Base-by-base conservation (phyloP, 2,329 filamentous ascomycete species). In the Diaporthe sp. region DNA sequence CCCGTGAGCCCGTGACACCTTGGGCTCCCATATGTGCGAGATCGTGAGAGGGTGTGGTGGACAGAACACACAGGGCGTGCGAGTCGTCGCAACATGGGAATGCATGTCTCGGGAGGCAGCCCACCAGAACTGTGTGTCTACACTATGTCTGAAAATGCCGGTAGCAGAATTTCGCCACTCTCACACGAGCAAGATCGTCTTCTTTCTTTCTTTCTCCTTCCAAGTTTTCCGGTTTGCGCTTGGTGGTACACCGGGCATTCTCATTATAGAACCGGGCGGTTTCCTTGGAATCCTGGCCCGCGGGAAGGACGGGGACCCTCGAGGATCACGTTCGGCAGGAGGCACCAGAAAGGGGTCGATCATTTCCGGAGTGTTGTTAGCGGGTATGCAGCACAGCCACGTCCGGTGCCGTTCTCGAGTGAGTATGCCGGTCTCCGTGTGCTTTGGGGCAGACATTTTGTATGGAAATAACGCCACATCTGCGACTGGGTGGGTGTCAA, bases 341-440 rank as follows among this genome's bases (percentile, higher is more conserved):
- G 8, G 31, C 65, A 68, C 65, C 47, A 68, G 65, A 68, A 68
- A 68, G 65, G 65, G 65, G 65, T 68, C 65, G 65, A 68, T 68
- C 65, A 68, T 68, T 68, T 68, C 65, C 65, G 65, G n/a, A 53
- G 47, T 53, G 22, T 22, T 20, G 47, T 53, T 68, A 53, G 47
- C 31, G 31, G 65, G 65, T 28, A 68, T 53, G 65, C 65, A 68
- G 65, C 65, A 68, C 65, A 68, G 65, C 65, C 65, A 68, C 65
- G 31, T 22, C 31, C 8, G 31, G 31, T 12, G 22, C 22, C 15
- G 47, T 39, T 68, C 22, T 28, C 31, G 31, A 39, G 13, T 3
- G 3, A 1, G 20, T 17, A 53, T 68, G 47, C 65, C 53, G 31
- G 20, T 53, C 22, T 4, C 4, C 0, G 1, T 1, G 0, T 2